Conservation (phyloP, 2,329 filamentous ascomycete species). For the Davidsoniella neocaledoniae region DNA sequence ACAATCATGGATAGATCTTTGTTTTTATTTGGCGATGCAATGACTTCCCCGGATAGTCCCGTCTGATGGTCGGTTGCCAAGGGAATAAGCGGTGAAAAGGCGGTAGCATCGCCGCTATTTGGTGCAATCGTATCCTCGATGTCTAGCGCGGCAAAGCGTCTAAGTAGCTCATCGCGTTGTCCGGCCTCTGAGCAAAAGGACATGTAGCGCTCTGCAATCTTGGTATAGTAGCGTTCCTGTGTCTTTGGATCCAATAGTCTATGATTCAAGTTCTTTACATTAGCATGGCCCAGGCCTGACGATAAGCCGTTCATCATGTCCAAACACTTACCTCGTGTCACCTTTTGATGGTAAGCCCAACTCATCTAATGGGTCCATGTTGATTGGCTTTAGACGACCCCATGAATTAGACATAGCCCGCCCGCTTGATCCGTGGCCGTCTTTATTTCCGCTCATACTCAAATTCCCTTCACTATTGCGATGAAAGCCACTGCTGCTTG, state of each 20-base stretch:
- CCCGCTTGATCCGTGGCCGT: not conserved
- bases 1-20: slow-evolving; percentile 56
- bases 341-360: slow-evolving; percentile 85
- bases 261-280: not conserved
- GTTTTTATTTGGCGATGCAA: slow-evolving; percentile 20
- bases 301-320: not conserved
- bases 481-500: not conserved
- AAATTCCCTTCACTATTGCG: not conserved
- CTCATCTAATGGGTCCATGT: slow-evolving; percentile 59
- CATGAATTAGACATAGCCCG: slow-evolving; percentile 36
- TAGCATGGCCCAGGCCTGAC: not conserved
- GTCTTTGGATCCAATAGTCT: slow-evolving; percentile 58
- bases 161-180: slow-evolving; percentile 54
- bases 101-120: not conserved
- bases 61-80: not conserved
- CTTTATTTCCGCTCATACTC: not conserved
- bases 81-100: slow-evolving; percentile 9
- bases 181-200: slow-evolving; percentile 65
- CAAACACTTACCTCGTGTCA: slow-evolving; percentile 50
- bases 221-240: slow-evolving; percentile 74
- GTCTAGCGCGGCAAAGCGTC: slow-evolving; percentile 52
- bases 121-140: slow-evolving; percentile 9
- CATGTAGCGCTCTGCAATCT: slow-evolving; percentile 79
- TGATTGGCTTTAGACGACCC: slow-evolving; percentile 56
- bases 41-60: not conserved